These are phyloP conservation scores for Seiridium cupressi DNA, from an alignment of 2,329 filamentous ascomycete species.

Conservation along the genomic window DNA sequence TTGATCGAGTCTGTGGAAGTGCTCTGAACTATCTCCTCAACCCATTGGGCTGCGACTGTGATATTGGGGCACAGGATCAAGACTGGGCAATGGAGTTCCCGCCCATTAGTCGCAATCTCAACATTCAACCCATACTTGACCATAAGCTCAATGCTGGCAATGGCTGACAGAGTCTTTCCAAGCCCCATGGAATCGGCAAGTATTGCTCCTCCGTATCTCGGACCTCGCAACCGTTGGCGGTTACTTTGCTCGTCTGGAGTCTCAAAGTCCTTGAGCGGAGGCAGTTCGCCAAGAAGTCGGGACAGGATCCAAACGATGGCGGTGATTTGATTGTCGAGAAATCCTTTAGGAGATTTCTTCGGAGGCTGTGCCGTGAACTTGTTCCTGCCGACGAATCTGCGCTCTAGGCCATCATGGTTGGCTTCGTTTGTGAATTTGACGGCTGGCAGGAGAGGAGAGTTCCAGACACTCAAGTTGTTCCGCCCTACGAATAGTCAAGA, in stretches of 20 bases:
- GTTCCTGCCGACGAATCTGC: neutral
- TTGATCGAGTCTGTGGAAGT: conserved; percentile 8
- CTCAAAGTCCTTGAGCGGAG: conserved; percentile 9
- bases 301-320: conserved; percentile 27
- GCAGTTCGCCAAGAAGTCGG: conserved; percentile 22
- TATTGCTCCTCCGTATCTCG: neutral
- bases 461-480: conserved; percentile 18
- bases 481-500: conserved; percentile 1
- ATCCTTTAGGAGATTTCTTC: conserved; percentile 11
- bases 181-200: conserved; percentile 7
- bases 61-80: conserved; percentile 21
- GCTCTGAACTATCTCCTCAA: conserved; percentile 18
- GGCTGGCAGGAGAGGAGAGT: conserved; percentile 18
- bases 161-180: conserved; percentile 1
- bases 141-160: conserved; percentile 5
- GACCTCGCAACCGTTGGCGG: neutral
- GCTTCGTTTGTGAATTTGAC: conserved; percentile 9
- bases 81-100: conserved; percentile 17
- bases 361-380: neutral
- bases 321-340: conserved; percentile 25
- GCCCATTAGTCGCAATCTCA: neutral
- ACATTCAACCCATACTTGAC: neutral
- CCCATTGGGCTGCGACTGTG: conserved; percentile 24
- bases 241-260: neutral
- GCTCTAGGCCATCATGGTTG: conserved; percentile 1